Evolutionary conservation across 805 yeast species (phyloP), one percentile per base, ranked within the genome.

Genomic region (Pichia membranifaciens): DNA sequence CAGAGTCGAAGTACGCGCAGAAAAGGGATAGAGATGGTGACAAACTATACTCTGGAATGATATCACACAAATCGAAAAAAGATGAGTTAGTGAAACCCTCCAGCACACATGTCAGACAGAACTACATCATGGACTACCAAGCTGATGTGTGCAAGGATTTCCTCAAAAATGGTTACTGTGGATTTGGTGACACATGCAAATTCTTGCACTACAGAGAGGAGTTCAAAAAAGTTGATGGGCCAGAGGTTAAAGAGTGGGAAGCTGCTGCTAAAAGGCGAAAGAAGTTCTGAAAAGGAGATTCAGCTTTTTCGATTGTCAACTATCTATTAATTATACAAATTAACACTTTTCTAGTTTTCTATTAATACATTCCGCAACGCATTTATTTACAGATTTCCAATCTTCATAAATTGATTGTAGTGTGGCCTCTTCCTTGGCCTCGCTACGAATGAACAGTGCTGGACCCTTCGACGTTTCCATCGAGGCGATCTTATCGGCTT

Each of bases 151-250:
- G 99, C 61, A 93, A 91, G 59, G 98, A 93, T 64, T 93, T 76
- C 64, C 76, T 80, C 49, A 85, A 84, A 55, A 90, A 95, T 0
- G 99, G 99, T 0, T 90, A 81, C 60, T 93, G 99, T 72, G 97
- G 97, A 5, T 93, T 84, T 62, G 99, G 99, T 8, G 99, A 93
- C 57, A 84, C 93, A 32, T 93, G 99, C 69, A 93, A 93, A 67
- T 93, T 93, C 63, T 63, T 91, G 32, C 99, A 93, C 61, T 78
- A 87, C 15, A 69, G 99, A 64, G 97, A 87, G 55, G 96, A 87
- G 58, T 84, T 82, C 66, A 79, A 82, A 6, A 58, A 55, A 42
- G 18, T 25, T 12, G 45, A 62, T 57, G 23, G 73, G 68, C 12
- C 31, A 9, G 20, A 37, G 25, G 35, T 21, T 39, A 47, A 52